Percentiles rank a stretch among this genome's conserved stretches.
Evolutionary conservation across 2,329 filamentous ascomycete genomes (phyloP).

Genomic region (Drechmeria coniospora): DNA sequence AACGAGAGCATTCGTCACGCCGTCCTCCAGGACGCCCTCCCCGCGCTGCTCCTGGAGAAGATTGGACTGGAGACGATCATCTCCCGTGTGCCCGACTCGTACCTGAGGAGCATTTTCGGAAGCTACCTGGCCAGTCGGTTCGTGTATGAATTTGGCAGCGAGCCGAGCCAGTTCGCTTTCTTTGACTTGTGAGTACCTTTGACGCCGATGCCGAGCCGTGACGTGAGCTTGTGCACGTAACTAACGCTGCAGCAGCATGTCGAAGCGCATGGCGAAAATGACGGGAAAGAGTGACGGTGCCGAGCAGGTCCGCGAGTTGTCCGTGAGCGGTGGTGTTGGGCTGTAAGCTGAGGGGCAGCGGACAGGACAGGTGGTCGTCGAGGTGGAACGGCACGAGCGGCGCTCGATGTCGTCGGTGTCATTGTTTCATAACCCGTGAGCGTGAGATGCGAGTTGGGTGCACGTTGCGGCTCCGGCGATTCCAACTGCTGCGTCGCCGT

Average conservation of each 20-base stretch:
- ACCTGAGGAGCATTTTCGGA: conserved; percentile 89
- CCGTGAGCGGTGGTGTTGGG: conserved; percentile 6
- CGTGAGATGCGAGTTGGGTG: too few relatives aligned
- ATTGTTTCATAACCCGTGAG: too few relatives aligned
- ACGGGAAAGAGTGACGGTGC: conserved; percentile 9
- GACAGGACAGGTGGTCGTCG: too few relatives aligned
- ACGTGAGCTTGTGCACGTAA: background rate
- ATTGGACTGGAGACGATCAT: conserved; percentile 84
- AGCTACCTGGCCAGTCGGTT: conserved; percentile 91
- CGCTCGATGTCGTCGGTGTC: too few relatives aligned
- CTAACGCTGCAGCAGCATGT: conserved; percentile 34
- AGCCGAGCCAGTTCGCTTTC: conserved; percentile 91
- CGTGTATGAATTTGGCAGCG: conserved; percentile 88
- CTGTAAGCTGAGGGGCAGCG: background rate
- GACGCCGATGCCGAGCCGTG: background rate
- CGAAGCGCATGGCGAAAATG: conserved; percentile 43
- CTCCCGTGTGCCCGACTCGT: conserved; percentile 74
- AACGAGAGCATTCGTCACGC: conserved; percentile 62
- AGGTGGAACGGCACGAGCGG: background rate
- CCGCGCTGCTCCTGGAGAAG: conserved; percentile 69
- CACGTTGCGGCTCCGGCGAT: too few relatives aligned
- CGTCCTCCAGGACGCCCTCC: conserved; percentile 74
- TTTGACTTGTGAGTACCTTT: conserved; percentile 73
- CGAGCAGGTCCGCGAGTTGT: conserved; percentile 13
- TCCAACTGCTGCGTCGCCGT: too few relatives aligned